Base-by-base conservation (phyloP, 176 grass and related monocot species). In the Oryza brachyantha region DNA sequence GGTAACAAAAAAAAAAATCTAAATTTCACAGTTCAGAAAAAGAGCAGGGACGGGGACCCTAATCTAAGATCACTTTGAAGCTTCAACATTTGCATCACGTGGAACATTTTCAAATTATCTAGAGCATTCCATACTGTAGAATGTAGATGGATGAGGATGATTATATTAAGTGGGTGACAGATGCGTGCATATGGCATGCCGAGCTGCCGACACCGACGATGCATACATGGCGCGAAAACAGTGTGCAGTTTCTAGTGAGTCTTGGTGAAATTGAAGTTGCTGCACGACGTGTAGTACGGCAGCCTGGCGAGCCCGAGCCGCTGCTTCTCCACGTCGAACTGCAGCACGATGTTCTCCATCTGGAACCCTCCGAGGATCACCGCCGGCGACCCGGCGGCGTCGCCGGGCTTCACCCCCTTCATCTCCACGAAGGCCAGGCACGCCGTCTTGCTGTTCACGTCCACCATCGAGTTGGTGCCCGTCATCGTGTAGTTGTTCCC, bases 301-400 rank as follows among this genome's bases (percentile, higher is more conserved):
- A 54, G 73, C 16, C 79, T 74, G 14, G 17, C 24, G 31, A 86
- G 84, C 2, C 84, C 84, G 29, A 93, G 22, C 76, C 9, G 70
- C 43, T 11, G 13, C 77, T 76, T 90, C 19, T 81, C 83, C 64
- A 67, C 34, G 58, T 93, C 90, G 73, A 93, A 89, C 83, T 76
- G 40, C 38, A 89, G 62, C 36, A 93, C 38, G 67, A 73, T 72
- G 50, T 86, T 75, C 79, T 90, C 87, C 81, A 90, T 75, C 74
- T 87, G 91, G 64, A 78, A 81, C 0, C 76, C 87, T 36, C 91
- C 76, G 12, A 93, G 5, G n/a, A 86, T 12, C 67, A 65, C 19
- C 35, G 79, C 91, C 52, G 82, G 84, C 66, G 83, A 77, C 2
- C 70, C n/a, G n/a, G n/a, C 29, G 6, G 14, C 74, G 61, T 60